Evolutionary conservation across 73 alveolate genomes (phyloP).

Genomic region (Blepharisma stoltei): DNA sequence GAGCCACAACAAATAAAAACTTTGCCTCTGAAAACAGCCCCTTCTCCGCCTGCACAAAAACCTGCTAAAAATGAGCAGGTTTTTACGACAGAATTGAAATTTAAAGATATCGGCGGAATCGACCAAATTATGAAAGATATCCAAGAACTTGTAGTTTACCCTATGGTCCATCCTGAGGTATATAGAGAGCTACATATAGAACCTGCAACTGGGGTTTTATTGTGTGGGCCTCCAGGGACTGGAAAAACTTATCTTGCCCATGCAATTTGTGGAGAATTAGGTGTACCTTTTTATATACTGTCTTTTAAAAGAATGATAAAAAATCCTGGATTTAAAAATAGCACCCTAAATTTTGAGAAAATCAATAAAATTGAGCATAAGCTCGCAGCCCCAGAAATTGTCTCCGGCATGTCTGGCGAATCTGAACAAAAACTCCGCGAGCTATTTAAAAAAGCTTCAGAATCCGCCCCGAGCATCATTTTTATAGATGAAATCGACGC

Average conservation of each 20-base stretch:
- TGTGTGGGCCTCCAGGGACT: slow-evolving; percentile 97
- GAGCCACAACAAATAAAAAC: no score
- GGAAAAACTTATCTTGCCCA: slow-evolving; percentile 95
- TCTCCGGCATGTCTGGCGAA: slow-evolving; percentile 93
- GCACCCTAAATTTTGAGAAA: no score
- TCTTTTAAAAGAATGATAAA: no score
- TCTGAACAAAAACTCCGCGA: slow-evolving; percentile 93
- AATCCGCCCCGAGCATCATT: slow-evolving; percentile 93
- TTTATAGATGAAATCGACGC: slow-evolving; percentile 99
- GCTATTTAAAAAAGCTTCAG: slow-evolving; percentile 87
- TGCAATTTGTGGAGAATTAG: slow-evolving; percentile 81
- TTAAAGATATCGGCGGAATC: slow-evolving; percentile 65
- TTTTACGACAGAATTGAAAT: no score
- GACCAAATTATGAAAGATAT: slow-evolving; percentile 65
- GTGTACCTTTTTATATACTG: slow-evolving; percentile 86
- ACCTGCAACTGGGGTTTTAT: slow-evolving; percentile 94
- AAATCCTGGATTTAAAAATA: no score
- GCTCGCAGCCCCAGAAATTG: slow-evolving; percentile 96
- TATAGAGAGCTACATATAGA: slow-evolving; percentile 79
- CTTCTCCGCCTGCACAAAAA: no score
- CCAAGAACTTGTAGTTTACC: slow-evolving; percentile 81
- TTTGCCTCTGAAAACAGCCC: no score
- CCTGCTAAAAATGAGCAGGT: no score
- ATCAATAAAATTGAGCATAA: no score
- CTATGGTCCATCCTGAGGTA: slow-evolving; percentile 78